A percentile compares a stretch with the other conserved stretches of the same genome.
Evolutionary conservation across 2,329 filamentous ascomycete species (phyloP).

Genomic region (Albophoma yamanashiensis): DNA sequence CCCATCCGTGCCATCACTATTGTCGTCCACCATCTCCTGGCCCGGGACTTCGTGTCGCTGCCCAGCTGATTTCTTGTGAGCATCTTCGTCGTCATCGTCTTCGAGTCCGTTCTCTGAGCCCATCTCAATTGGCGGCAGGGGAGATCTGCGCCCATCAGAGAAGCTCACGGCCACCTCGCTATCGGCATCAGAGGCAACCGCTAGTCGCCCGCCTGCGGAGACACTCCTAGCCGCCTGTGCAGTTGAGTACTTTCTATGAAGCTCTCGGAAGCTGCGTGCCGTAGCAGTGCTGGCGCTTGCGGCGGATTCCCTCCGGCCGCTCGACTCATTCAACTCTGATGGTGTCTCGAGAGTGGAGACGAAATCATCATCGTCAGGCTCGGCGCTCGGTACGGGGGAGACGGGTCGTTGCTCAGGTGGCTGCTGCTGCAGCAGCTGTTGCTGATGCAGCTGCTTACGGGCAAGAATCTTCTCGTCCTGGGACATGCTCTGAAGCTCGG

Average conservation of each 20-base stretch:
- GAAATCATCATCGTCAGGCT: constrained; percentile 38
- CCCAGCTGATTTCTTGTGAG: not conserved
- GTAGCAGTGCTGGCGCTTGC: constrained; percentile 59
- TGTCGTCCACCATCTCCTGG: constrained; percentile 6
- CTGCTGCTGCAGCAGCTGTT: constrained; percentile 5
- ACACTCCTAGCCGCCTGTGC: constrained; percentile 34
- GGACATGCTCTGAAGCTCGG: constrained; percentile 73
- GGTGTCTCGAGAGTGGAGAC: constrained; percentile 37
- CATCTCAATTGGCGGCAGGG: constrained; percentile 39
- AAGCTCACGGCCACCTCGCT: constrained; percentile 50
- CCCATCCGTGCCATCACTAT: constrained; percentile 15
- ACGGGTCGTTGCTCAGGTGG: constrained; percentile 25
- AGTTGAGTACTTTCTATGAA: constrained; percentile 49
- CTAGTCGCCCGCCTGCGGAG: constrained; percentile 28
- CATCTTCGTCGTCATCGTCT: constrained; percentile 10
- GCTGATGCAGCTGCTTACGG: constrained; percentile 32
- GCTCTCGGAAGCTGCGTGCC: constrained; percentile 51
- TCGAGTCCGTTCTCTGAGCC: constrained; percentile 2
- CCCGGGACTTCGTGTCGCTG: too few species aligned
- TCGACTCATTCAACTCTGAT: constrained; percentile 28
- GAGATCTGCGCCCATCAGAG: constrained; percentile 46
- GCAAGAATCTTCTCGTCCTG: constrained; percentile 62
- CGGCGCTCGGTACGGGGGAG: constrained; percentile 23
- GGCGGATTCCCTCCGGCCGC: constrained; percentile 46
- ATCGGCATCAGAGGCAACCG: constrained; percentile 44